Evolutionary conservation across 1,284 basidiomycete genomes (phyloP).

Genomic region (Marasmius sp.): DNA sequence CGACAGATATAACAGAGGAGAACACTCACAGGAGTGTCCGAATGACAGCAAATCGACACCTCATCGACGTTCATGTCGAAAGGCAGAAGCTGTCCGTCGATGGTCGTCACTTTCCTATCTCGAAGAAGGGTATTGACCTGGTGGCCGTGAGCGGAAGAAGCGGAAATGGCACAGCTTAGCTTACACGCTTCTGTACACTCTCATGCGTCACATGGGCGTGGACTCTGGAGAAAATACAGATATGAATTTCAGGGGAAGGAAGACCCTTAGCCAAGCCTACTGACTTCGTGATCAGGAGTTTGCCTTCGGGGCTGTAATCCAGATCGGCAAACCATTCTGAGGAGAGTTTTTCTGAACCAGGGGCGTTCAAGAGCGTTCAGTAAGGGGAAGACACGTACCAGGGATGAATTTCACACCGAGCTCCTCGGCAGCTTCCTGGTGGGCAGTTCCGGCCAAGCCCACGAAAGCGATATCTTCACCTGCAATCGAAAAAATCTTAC

Average conservation of each 20-base stretch:
- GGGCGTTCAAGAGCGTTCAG: not conserved
- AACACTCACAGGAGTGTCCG: conserved; percentile 57
- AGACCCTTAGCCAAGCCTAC: conserved; percentile 10
- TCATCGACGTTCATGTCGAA: conserved; percentile 44
- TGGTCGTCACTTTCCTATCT: conserved; percentile 46
- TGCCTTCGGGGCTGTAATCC: conserved; percentile 54
- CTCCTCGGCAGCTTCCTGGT: conserved; percentile 53
- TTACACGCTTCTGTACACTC: conserved; percentile 45
- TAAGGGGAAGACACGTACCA: conserved; percentile 31
- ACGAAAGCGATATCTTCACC: conserved; percentile 46
- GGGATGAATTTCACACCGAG: conserved; percentile 57
- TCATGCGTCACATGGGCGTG: conserved; percentile 48
- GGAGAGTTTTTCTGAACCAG: not conserved
- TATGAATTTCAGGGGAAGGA: not conserved
- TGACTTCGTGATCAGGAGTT: conserved; percentile 56
- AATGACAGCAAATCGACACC: conserved; percentile 65
- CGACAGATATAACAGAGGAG: not conserved
- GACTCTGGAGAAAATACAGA: conserved; percentile 36
- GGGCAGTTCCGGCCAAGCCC: conserved; percentile 59
- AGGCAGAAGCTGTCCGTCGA: conserved; percentile 38
- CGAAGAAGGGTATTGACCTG: conserved; percentile 47
- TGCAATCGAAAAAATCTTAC: conserved; percentile 41
- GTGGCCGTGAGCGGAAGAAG: not conserved
- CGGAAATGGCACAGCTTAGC: conserved; percentile 3
- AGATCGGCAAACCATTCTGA: conserved; percentile 66